Evolutionary conservation across 2,329 filamentous ascomycete species (phyloP), one percentile per base, ranked within the genome.

Genomic region (Pseudocercospora fuligena): DNA sequence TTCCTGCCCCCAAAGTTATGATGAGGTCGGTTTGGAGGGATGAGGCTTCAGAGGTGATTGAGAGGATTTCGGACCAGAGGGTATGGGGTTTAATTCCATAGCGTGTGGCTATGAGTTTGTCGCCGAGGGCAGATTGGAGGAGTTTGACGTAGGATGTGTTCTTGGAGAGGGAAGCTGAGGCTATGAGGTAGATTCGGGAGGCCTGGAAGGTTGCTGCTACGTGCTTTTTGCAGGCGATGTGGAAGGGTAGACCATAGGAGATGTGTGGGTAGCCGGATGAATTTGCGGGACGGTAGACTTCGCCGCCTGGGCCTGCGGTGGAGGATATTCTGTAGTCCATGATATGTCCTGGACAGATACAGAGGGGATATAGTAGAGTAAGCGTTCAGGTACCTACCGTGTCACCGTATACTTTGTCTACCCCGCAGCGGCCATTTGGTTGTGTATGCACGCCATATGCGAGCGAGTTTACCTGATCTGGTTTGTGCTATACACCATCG

Each of bases 41-140:
- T 3, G 76, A 73, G 1, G 80, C 80, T 29, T 85, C 82, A 0
- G 76, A 70, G 1, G 80, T 77, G 36, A 87, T 79, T 57, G 84
- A 80, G 0, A 87, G 70, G 5, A 87, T 81, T 67, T 87, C 83
- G 1, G 81, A 81, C 80, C 84, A 86, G 7, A 82, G 79, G 0
- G 85, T 87, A 72, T 88, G 86, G 2, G 83, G 81, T 43, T 79
- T 81, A 79, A 88, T 85, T 21, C 86, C 86, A 46, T 83, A 75
- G 3, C 82, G 78, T 6, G 79, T 71, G 0, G 85, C 85, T 0
- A 79, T 84, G 6, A 85, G 69, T 3, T 79, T 79, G 1, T 73
- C 70, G 1, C 79, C 82, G 0, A 88, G 74, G 0, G 79, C 78
- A 0, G 70, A 23, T 4, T 78, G 76, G 0, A 88, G 77, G 0